These are phyloP conservation scores for Epicoccum sorghinum DNA, from an alignment of 2,329 filamentous ascomycete species.

Conservation along the genomic window DNA sequence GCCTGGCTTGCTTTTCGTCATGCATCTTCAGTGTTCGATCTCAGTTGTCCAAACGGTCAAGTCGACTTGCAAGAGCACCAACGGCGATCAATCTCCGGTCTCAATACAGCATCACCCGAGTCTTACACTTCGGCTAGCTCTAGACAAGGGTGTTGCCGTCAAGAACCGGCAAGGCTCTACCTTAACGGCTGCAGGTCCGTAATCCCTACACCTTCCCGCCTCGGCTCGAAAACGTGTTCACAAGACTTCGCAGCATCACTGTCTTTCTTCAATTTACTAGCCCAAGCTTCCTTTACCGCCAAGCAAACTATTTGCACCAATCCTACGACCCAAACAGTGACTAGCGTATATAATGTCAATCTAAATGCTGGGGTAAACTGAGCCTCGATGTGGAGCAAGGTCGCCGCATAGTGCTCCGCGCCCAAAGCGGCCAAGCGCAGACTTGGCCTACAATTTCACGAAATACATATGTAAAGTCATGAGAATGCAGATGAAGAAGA, in stretches of 20 bases:
- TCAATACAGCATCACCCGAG: slow-evolving; percentile 2
- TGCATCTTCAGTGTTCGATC: no score
- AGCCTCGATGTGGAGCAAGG: slow-evolving; percentile 5
- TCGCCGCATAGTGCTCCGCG: slow-evolving; percentile 13
- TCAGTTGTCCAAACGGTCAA: no score
- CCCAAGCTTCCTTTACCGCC: neutral
- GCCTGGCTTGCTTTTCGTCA: no score
- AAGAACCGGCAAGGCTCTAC: slow-evolving; percentile 2
- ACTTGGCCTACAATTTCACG: slow-evolving; percentile 9
- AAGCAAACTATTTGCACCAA: slow-evolving; percentile 7
- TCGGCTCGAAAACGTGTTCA: neutral
- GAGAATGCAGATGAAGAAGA: neutral
- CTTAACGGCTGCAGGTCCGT: slow-evolving; percentile 15
- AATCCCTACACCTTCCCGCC: neutral
- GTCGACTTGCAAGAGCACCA: neutral
- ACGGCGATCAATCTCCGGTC: slow-evolving; percentile 5
- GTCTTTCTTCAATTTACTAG: neutral
- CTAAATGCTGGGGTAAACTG: slow-evolving; percentile 16
- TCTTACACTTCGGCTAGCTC: neutral
- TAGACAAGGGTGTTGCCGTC: neutral
- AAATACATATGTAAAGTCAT: slow-evolving; percentile 13
- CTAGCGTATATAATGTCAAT: slow-evolving; percentile 8
- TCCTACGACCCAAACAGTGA: neutral
- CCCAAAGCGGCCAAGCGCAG: slow-evolving; percentile 9
- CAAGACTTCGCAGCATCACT: neutral